Conservation (phyloP, 768 basidiomycete genomes). For the Tylopilus subfusipes region DNA sequence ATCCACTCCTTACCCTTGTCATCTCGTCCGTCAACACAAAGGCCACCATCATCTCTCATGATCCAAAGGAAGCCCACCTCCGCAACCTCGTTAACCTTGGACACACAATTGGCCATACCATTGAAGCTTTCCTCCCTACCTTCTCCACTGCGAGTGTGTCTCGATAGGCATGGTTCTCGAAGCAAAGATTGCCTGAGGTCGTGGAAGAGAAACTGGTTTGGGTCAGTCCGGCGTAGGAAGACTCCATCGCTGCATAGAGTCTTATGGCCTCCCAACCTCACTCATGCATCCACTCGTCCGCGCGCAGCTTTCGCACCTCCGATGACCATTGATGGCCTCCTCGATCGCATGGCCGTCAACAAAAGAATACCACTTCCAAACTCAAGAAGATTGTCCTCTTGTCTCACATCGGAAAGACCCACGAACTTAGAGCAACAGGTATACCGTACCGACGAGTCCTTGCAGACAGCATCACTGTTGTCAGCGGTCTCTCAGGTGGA, state of each 20-base stretch:
- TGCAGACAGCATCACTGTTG: constrained; percentile 73
- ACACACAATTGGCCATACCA: constrained; percentile 97
- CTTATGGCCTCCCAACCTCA: constrained; percentile 86
- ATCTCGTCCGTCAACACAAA: constrained; percentile 93
- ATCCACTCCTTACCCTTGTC: constrained; percentile 88
- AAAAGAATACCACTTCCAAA: constrained; percentile 93
- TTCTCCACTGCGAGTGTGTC: constrained; percentile 96
- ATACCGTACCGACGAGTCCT: constrained; percentile 83
- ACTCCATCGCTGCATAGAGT: constrained; percentile 80
- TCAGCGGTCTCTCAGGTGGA: constrained; percentile 55
- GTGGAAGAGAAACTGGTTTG: constrained; percentile 61
- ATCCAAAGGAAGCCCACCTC: constrained; percentile 94
- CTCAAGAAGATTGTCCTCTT: constrained; percentile 91
- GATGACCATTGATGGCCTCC: constrained; percentile 65
- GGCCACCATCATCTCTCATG: constrained; percentile 93
- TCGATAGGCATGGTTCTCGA: constrained; percentile 96
- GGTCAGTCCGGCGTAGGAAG: constrained; percentile 91
- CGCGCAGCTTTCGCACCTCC: constrained; percentile 16
- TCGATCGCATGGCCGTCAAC: constrained; percentile 95
- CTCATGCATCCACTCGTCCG: constrained; percentile 66
- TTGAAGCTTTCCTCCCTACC: constrained; percentile 93
- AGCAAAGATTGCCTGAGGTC: constrained; percentile 85
- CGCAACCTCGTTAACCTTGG: constrained; percentile 99
- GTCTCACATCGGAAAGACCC: constrained; percentile 85
- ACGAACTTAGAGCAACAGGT: constrained; percentile 86